Evolutionary conservation across 352 stramenopile species (phyloP).

Genomic region (Globisporangium acanthophoron): DNA sequence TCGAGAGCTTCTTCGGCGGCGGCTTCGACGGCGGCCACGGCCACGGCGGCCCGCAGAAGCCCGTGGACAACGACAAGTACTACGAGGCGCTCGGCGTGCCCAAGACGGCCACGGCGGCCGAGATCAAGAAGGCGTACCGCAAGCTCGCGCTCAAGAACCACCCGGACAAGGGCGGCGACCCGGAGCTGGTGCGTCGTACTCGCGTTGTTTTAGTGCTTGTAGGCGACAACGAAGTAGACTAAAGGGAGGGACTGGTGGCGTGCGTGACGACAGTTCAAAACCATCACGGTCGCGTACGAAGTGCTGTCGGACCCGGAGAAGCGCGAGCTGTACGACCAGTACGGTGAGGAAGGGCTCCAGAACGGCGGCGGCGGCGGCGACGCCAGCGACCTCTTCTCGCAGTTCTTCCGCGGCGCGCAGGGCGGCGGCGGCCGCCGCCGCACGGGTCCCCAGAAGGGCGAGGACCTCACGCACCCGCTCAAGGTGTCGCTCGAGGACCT

Average conservation of each 20-base stretch:
- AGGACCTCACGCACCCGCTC: conserved; percentile 93
- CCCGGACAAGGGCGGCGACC: conserved; percentile 98
- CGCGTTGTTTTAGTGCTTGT: no score
- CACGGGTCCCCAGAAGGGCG: conserved; percentile 91
- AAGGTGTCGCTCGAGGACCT: conserved; percentile 98
- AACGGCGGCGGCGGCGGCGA: conserved; percentile 72
- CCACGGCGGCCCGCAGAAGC: conserved; percentile 37
- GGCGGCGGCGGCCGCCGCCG: conserved; percentile 50
- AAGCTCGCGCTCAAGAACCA: conserved; percentile 94
- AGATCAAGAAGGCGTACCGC: conserved; percentile 90
- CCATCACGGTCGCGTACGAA: conserved; percentile 95
- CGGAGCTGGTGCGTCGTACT: conserved; percentile 65
- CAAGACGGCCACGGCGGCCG: conserved; percentile 74
- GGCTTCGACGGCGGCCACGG: conserved; percentile 56
- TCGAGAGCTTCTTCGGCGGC: conserved; percentile 84
- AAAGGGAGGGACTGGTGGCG: neutral
- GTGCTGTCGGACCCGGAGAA: conserved; percentile 94
- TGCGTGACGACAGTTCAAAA: conserved; percentile 73
- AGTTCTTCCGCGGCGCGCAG: conserved; percentile 93
- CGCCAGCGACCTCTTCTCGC: conserved; percentile 93
- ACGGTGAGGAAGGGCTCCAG: conserved; percentile 97
- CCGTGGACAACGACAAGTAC: conserved; percentile 86
- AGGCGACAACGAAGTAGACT: neutral
- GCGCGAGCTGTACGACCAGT: conserved; percentile 88
- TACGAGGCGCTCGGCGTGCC: conserved; percentile 85